Conservation (phyloP, 257 asterid genomes). For the Penstemon barbatus region DNA sequence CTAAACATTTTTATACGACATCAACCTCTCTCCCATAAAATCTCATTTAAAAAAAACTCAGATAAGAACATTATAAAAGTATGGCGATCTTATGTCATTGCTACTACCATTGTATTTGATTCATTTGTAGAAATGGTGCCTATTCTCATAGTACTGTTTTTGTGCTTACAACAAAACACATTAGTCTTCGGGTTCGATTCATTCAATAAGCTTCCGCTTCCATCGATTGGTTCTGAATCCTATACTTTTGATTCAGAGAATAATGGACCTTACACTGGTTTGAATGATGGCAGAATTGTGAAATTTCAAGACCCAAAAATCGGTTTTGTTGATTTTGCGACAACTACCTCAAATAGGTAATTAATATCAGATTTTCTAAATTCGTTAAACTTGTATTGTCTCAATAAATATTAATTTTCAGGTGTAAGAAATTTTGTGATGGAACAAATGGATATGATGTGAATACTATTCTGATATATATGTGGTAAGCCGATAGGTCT, state of each 20-base stretch:
- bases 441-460: constrained; percentile 28
- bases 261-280: constrained; percentile 44
- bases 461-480: constrained; percentile 15
- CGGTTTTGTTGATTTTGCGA: constrained; percentile 42
- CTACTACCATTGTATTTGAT: no score
- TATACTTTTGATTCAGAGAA: constrained; percentile 33
- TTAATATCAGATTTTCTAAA: background rate
- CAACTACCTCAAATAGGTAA: constrained; percentile 45
- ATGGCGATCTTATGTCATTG: no score
- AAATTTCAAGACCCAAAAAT: constrained; percentile 28
- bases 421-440: constrained; percentile 41
- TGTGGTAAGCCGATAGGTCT: constrained; percentile 50
- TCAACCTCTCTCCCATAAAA: no score
- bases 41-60: no score
- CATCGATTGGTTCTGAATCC: constrained; percentile 27
- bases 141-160: background rate
- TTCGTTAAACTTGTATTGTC: no score
- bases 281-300: constrained; percentile 49
- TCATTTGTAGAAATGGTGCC: background rate
- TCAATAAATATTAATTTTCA: background rate
- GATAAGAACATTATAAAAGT: no score
- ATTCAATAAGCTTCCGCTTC: constrained; percentile 8
- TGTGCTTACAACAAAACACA: constrained; percentile 10
- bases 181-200: constrained; percentile 19
- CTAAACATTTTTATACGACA: no score